A percentile compares a stretch with the other conserved stretches of the same genome.
phyloP scores from a whole-genome alignment of 345 rosid species.

The Populus davidiana region DNA sequence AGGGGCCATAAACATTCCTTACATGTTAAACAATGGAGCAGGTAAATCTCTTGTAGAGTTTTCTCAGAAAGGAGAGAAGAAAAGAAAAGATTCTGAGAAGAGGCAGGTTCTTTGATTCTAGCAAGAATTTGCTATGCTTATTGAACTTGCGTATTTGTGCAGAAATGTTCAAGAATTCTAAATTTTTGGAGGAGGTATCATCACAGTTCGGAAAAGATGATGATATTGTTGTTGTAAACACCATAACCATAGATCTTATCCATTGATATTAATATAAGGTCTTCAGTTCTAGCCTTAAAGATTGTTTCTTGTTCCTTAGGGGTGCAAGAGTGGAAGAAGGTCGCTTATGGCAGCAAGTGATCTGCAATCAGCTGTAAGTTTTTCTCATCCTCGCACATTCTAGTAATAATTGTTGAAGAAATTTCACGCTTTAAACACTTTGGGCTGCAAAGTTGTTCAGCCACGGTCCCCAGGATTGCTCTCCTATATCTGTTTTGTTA shows the following conservation, averaged over 20 bases:
- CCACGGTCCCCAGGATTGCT: too few relatives aligned
- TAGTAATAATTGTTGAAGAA: not conserved
- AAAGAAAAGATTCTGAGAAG: too few relatives aligned
- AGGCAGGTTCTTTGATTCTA: too few relatives aligned
- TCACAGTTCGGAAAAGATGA: constrained; percentile 22
- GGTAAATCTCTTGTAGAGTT: constrained; percentile 4
- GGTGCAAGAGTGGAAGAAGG: constrained; percentile 36
- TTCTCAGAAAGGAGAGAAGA: too few relatives aligned
- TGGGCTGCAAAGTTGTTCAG: not conserved
- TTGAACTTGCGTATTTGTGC: not conserved
- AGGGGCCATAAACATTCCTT: constrained; percentile 35
- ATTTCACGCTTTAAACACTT: not conserved
- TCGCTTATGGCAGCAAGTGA: constrained; percentile 34
- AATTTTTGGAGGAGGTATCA: constrained; percentile 30
- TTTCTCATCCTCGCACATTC: too few relatives aligned
- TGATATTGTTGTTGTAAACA: constrained; percentile 20
- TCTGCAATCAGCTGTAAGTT: constrained; percentile 36
- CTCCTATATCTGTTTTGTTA: too few relatives aligned
- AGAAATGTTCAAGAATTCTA: constrained; percentile 30
- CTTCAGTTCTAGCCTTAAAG: not conserved
- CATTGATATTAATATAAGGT: not conserved
- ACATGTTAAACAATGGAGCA: constrained; percentile 20
- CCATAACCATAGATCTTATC: not conserved
- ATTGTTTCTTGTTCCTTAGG: constrained; percentile 13
- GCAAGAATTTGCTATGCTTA: too few relatives aligned